These are phyloP conservation scores for Phytopythium sindhum DNA, from an alignment of 352 stramenopile genomes.

Conservation along the genomic window DNA sequence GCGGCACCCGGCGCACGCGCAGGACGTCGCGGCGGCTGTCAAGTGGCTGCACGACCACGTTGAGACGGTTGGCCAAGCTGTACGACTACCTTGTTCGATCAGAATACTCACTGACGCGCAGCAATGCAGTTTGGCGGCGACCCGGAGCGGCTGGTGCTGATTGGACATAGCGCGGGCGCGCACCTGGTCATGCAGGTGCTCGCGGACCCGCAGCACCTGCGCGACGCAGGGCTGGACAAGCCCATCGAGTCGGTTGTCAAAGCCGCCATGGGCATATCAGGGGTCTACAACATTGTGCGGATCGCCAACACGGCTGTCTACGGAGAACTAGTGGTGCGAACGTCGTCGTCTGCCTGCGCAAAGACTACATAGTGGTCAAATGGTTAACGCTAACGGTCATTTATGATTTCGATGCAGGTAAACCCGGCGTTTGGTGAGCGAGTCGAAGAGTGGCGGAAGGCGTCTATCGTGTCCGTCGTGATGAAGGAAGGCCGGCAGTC, in stretches of 20 bases:
- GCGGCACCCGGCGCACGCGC: constrained; percentile 59
- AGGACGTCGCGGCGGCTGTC: constrained; percentile 58
- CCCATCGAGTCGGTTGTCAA: constrained; percentile 35
- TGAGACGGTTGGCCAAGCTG: constrained; percentile 35
- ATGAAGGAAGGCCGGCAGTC: constrained; percentile 33
- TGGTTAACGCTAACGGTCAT: not conserved
- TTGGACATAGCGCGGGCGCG: constrained; percentile 77
- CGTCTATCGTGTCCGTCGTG: constrained; percentile 49
- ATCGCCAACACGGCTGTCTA: constrained; percentile 75
- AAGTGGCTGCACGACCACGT: constrained; percentile 67
- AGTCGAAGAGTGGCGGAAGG: constrained; percentile 66
- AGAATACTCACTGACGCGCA: not conserved
- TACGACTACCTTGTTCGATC: not conserved
- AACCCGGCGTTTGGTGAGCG: constrained; percentile 69
- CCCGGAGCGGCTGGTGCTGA: constrained; percentile 45
- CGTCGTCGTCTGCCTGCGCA: not conserved
- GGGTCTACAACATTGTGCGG: constrained; percentile 84
- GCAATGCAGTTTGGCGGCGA: constrained; percentile 67
- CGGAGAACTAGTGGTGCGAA: constrained; percentile 44
- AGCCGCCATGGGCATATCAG: constrained; percentile 70
- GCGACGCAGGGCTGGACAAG: constrained; percentile 27
- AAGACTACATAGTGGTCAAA: not conserved
- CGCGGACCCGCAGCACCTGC: constrained; percentile 49
- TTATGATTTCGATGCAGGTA: constrained; percentile 12
- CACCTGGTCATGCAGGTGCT: constrained; percentile 75